Conservation (phyloP, 2,329 filamentous ascomycete species). For the Cercospora sp. region DNA sequence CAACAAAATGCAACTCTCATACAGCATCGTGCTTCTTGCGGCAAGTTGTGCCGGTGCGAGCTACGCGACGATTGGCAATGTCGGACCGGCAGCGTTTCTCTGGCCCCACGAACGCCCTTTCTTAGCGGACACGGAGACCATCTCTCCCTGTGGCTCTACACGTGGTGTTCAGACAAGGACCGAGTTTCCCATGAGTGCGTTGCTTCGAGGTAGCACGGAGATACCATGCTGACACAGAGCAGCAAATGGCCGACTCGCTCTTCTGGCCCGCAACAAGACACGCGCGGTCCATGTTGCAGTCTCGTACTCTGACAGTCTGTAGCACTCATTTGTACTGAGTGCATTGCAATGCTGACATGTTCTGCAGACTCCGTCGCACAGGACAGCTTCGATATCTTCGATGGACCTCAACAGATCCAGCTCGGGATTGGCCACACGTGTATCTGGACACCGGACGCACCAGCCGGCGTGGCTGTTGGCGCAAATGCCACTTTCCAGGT, state of each 20-base stretch:
- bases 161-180: slow-evolving; percentile 54
- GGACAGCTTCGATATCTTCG: slow-evolving; percentile 44
- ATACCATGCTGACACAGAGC: background rate
- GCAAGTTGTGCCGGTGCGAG: background rate
- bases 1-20: background rate
- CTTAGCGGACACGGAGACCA: slow-evolving; percentile 58
- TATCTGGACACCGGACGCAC: slow-evolving; percentile 45
- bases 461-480: slow-evolving; percentile 40
- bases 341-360: background rate
- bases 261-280: slow-evolving; percentile 60
- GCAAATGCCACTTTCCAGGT: slow-evolving; percentile 51
- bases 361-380: slow-evolving; percentile 44
- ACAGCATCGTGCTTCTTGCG: background rate
- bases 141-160: slow-evolving; percentile 58
- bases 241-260: slow-evolving; percentile 58
- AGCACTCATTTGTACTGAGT: background rate
- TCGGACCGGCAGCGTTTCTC: slow-evolving; percentile 45
- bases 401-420: slow-evolving; percentile 39
- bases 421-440: slow-evolving; percentile 50
- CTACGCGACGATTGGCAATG: background rate
- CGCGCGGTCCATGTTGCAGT: slow-evolving; percentile 57
- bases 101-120: slow-evolving; percentile 62
- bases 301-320: slow-evolving; percentile 53
- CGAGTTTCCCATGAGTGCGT: slow-evolving; percentile 57
- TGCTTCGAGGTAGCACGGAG: background rate